Evolutionary conservation across 306 rosid species (phyloP).

Genomic region (Lathyrus oleraceus): DNA sequence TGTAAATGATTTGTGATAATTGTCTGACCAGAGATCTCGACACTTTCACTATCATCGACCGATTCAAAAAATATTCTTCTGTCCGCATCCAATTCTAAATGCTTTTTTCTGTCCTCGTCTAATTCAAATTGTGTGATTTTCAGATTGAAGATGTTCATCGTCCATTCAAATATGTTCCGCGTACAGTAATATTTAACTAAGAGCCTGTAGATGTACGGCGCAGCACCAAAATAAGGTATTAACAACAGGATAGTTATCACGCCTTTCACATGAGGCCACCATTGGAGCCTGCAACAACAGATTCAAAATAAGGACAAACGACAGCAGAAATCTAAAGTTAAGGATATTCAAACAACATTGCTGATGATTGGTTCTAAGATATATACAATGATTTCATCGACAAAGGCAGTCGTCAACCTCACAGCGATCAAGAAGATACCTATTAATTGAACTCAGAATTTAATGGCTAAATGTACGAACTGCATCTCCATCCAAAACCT

Average conservation of each 20-base stretch:
- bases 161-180: conserved; percentile 29
- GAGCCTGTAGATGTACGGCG: conserved; percentile 44
- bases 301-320: conserved; percentile 20
- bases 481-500: not conserved
- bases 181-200: conserved; percentile 34
- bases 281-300: conserved; percentile 51
- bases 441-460: no score
- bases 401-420: no score
- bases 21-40: conserved; percentile 32
- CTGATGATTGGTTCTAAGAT: not conserved
- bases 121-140: not conserved
- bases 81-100: not conserved
- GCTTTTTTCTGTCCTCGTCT: not conserved
- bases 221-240: conserved; percentile 54
- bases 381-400: no score
- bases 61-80: not conserved
- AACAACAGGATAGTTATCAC: conserved; percentile 48
- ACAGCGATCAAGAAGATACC: no score
- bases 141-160: conserved; percentile 25
- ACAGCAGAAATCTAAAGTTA: conserved; percentile 13
- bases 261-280: conserved; percentile 62
- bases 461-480: no score
- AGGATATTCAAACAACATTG: conserved; percentile 3
- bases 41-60: conserved; percentile 2
- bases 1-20: conserved; percentile 35